A percentile compares a stretch with the other conserved stretches of the same genome.
Conservation (phyloP, 306 rosid species). For the Dicorynia guianensis region DNA sequence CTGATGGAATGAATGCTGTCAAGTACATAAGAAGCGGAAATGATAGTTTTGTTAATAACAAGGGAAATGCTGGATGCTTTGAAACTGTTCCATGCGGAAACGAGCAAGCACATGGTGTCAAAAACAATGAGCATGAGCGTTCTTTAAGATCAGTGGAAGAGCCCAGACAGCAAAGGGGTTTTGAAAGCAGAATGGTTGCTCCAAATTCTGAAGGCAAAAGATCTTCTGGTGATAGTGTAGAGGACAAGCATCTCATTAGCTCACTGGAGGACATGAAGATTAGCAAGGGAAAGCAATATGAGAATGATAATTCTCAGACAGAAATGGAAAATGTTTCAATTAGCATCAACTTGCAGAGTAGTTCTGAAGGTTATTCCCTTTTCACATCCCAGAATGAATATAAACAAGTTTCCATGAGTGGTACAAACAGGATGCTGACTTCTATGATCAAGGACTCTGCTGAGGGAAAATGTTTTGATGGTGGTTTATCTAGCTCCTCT, state of each 20-base stretch:
- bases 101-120: constrained; percentile 34
- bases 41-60: constrained; percentile 40
- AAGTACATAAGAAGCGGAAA: constrained; percentile 38
- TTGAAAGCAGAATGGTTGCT: constrained; percentile 45
- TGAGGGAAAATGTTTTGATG: constrained; percentile 37
- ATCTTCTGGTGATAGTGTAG: constrained; percentile 38
- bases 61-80: constrained; percentile 34
- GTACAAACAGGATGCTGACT: constrained; percentile 35
- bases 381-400: constrained; percentile 40
- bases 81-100: constrained; percentile 41
- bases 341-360: constrained; percentile 41
- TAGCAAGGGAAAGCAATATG: constrained; percentile 41
- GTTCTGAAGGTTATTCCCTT: constrained; percentile 47
- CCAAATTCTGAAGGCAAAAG: constrained; percentile 43
- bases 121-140: constrained; percentile 34
- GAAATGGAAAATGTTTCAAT: constrained; percentile 41
- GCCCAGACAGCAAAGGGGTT: constrained; percentile 35
- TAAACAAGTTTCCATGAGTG: constrained; percentile 20
- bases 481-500: constrained; percentile 44
- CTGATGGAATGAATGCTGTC: constrained; percentile 44
- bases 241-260: constrained; percentile 31
- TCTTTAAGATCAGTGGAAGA: constrained; percentile 38
- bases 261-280: constrained; percentile 39
- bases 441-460: constrained; percentile 43
- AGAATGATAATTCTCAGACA: constrained; percentile 36